Conservation (phyloP, 148 eudicot genomes). For the Rhododendron williamsianum region DNA sequence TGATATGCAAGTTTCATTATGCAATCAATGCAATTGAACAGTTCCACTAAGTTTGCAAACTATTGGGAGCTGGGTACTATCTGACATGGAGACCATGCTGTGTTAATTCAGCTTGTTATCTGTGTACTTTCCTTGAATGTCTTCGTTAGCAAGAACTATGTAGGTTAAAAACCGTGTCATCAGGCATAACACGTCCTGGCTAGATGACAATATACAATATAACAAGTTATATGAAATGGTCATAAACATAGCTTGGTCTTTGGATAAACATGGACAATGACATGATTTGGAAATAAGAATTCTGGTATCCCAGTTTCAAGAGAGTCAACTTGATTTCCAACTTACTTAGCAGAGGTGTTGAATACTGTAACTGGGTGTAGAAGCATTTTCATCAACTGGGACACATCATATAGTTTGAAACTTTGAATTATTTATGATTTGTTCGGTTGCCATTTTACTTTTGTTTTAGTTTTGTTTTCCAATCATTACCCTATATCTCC, state of each 20-base stretch:
- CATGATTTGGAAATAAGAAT: neutral
- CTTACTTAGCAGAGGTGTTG: neutral
- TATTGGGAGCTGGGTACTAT: neutral
- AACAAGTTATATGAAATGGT: neutral
- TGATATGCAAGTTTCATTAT: neutral
- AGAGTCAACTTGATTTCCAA: neutral
- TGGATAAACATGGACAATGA: neutral
- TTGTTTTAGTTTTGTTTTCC: too few relatives aligned
- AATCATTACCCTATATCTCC: too few relatives aligned
- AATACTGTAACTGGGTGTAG: neutral
- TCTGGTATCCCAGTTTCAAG: neutral
- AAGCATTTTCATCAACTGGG: neutral
- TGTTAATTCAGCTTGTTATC: neutral
- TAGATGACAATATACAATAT: neutral
- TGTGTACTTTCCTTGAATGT: neutral
- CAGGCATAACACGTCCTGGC: neutral
- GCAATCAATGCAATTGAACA: neutral
- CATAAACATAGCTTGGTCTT: neutral
- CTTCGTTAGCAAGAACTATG: neutral
- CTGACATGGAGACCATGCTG: neutral
- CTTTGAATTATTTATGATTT: neutral
- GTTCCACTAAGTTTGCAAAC: neutral
- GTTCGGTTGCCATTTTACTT: too few relatives aligned
- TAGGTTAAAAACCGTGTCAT: neutral
- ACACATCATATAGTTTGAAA: neutral